Base-by-base conservation (phyloP, 1,284 basidiomycete species). In the Austroboletus novae-zelandiae region DNA sequence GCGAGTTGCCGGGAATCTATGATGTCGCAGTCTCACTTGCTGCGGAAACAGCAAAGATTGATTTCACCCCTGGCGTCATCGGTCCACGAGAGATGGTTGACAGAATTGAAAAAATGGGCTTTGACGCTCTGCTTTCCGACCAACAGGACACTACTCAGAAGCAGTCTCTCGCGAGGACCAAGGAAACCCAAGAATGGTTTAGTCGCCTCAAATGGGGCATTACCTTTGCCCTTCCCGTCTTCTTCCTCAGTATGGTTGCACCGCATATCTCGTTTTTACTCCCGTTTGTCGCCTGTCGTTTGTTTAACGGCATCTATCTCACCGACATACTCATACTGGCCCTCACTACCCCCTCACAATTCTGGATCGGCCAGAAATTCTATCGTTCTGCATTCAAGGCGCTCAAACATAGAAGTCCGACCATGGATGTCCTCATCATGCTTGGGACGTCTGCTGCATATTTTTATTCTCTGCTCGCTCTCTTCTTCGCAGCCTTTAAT, bases 361-460 rank as follows among this genome's bases (percentile, higher is more conserved):
- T 95, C 61, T 97, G 91, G 80, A 76, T 98, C 43, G 97, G 94
- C 2, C 73, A 73, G 48, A 85, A 85, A 56, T 98, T 99, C 74
- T 98, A 98, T 69, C 77, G 77, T 43, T 90, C 87, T 51, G 92
- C 95, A 5, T 98, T 80, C 77, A 98, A 96, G 70, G 86, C 94
- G 1, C 70, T 98, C 53, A 89, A 85, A 66, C 97, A 99, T 71
- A 80, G 85, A 40, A 81, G 83, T 4, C 93, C 95, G 2, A 99
- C 96, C 0, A 94, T 94, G 92, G 97, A 99, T 68, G 95, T 98
- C 30, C 87, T 99, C 43, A 86, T 99, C 61, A 91, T 95, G 64
- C 80, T 99, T 35, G 97, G 97, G 50, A 99, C 97, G 2, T 90
- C 93, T 1, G 86, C 95, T 0, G 91, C 97, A 7, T 99, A 97